Base-by-base conservation (phyloP, 345 rosid species). In the Eucalyptus sp. region DNA sequence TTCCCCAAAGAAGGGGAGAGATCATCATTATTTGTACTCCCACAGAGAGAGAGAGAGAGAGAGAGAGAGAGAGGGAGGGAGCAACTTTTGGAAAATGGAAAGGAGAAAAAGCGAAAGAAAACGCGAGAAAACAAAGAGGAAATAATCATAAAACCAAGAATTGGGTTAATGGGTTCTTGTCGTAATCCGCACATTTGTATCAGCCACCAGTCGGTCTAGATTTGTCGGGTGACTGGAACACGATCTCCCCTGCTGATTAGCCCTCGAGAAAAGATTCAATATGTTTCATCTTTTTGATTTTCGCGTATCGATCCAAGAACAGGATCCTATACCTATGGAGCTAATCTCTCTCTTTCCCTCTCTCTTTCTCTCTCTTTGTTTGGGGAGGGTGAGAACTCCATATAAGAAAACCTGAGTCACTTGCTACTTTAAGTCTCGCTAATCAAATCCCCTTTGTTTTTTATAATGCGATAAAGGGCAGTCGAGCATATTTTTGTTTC, bases 231-330 rank as follows among this genome's bases (percentile, higher is more conserved):
- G 83, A 86, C 87, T 50, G 52, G 60, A 50, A 51, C 60, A 86
- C 16, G 60, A 86, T 81, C 29, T 87, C 86, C 86, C 76, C 20
- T 88, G 80, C 66, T 31, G 62, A 76, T 76, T 88, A 76, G 79
- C 49, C 68, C 22, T 79, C 86, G 5, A 37, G 83, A 50, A 88
- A 66, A 85, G 90, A 89, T 89, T 68, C 90, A 89, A 62, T 86
- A 86, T 89, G 90, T 89, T 64, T 89, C 88, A 10, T 89, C 90
- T 89, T 89, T 89, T 89, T 66, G 84, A 68, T 71, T 86, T 31
- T 52, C 20, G 41, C 84, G 64, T 86, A 89, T 89, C 87, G 16
- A 84, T 58, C 81, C 43, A 51, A 88, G 89, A 88, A 56, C 90
- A 84, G 68, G 88, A 86, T 89, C 56, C 56, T 86, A 62, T 60